These are phyloP conservation scores for Harrya chromipes DNA, from an alignment of 768 basidiomycete species.

Conservation along the genomic window DNA sequence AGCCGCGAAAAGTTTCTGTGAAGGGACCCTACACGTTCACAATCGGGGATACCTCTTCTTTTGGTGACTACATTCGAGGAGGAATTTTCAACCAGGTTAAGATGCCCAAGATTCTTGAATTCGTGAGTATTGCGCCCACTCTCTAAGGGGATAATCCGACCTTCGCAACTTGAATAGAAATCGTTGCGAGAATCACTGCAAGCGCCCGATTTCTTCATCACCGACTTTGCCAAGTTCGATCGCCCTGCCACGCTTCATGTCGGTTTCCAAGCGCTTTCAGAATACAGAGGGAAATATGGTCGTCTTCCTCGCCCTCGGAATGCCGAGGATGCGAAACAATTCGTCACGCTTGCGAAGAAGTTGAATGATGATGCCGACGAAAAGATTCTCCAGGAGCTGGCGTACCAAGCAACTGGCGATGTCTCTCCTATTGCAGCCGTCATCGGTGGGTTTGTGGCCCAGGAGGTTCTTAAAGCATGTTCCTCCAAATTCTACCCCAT, in stretches of 20 bases:
- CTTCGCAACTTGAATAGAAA: slow-evolving; percentile 71
- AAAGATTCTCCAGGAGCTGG: slow-evolving; percentile 75
- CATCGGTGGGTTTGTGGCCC: slow-evolving; percentile 95
- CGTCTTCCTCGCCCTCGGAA: slow-evolving; percentile 83
- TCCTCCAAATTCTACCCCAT: slow-evolving; percentile 98
- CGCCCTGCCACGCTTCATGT: slow-evolving; percentile 86
- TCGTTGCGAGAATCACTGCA: slow-evolving; percentile 81
- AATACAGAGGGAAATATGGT: slow-evolving; percentile 62
- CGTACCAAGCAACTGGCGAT: slow-evolving; percentile 91
- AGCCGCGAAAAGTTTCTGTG: slow-evolving; percentile 87
- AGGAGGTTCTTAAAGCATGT: slow-evolving; percentile 95
- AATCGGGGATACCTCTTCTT: slow-evolving; percentile 84
- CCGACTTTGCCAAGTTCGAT: slow-evolving; percentile 97
- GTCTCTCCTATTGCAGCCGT: slow-evolving; percentile 89
- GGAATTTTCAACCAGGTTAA: slow-evolving; percentile 98
- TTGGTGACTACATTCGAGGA: slow-evolving; percentile 77
- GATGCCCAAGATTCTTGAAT: slow-evolving; percentile 95
- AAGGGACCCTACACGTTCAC: slow-evolving; percentile 98
- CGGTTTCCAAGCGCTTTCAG: slow-evolving; percentile 91
- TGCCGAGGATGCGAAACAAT: slow-evolving; percentile 64
- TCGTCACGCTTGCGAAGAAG: slow-evolving; percentile 79
- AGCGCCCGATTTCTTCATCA: slow-evolving; percentile 84
- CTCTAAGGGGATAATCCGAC: not conserved
- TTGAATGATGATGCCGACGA: slow-evolving; percentile 75
- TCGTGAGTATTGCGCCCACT: slow-evolving; percentile 53